A percentile compares a stretch with the other conserved stretches of the same genome.
phyloP scores from a whole-genome alignment of 2,329 filamentous ascomycete species.

The Colletotrichum phormii region DNA sequence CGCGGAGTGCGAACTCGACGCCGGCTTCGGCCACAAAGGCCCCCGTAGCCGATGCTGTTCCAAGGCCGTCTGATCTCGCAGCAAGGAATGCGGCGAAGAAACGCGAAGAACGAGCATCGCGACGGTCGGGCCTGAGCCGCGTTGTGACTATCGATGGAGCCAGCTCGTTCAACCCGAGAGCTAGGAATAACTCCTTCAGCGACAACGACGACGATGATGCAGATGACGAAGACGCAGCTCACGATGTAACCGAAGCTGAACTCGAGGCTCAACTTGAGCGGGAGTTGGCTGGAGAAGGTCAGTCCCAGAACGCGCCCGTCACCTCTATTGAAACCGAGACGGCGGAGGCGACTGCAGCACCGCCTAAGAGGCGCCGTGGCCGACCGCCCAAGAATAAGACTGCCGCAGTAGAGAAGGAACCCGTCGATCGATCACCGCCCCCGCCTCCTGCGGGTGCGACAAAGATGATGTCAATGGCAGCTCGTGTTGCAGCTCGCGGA shows the following conservation, averaged over 20 bases:
- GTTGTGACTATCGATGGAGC: constrained; percentile 24
- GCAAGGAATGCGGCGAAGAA: constrained; percentile 33
- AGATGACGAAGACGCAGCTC: constrained; percentile 28
- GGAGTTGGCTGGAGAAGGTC: constrained; percentile 44
- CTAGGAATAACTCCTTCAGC: neutral
- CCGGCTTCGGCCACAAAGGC: constrained; percentile 15
- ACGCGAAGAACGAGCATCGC: constrained; percentile 30
- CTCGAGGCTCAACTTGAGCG: constrained; percentile 50
- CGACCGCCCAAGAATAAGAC: constrained; percentile 32
- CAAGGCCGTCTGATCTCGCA: constrained; percentile 26
- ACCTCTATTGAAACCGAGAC: constrained; percentile 35
- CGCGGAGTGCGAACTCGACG: constrained; percentile 49
- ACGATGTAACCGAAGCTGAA: constrained; percentile 43
- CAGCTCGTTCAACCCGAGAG: constrained; percentile 23
- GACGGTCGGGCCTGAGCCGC: constrained; percentile 32
- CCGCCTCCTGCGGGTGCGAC: constrained; percentile 18
- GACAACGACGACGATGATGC: neutral
- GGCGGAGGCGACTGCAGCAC: neutral
- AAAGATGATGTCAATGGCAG: constrained; percentile 65
- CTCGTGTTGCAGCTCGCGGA: constrained; percentile 66
- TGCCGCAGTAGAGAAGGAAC: neutral
- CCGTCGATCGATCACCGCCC: constrained; percentile 23
- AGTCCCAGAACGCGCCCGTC: constrained; percentile 3
- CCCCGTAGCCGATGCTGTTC: neutral
- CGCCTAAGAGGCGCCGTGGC: constrained; percentile 27